A percentile compares a stretch with the other conserved stretches of the same genome.
Evolutionary conservation across 257 asterid species (phyloP).

Genomic region (Solanum commersonii): DNA sequence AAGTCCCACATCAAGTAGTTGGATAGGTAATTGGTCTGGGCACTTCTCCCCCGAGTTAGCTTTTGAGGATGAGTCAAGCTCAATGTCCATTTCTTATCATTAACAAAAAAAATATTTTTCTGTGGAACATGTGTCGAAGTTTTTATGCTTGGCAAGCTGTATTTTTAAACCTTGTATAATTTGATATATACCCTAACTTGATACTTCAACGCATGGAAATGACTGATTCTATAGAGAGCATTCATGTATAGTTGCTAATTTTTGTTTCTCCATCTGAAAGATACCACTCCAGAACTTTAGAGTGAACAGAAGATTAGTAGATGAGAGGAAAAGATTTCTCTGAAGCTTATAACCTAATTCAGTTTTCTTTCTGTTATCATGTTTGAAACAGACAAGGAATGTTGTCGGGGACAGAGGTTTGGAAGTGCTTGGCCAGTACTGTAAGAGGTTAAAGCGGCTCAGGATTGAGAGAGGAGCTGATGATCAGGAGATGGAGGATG

Average conservation of each 20-base stretch:
- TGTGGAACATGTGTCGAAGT: background rate
- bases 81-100: background rate
- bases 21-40: background rate
- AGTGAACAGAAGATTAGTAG: background rate
- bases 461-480: constrained; percentile 63
- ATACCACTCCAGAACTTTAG: background rate
- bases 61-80: background rate
- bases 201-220: background rate
- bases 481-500: constrained; percentile 58
- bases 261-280: background rate
- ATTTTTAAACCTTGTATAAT: background rate
- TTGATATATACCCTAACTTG: background rate
- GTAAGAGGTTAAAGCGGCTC: constrained; percentile 52
- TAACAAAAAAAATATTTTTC: background rate
- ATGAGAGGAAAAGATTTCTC: background rate
- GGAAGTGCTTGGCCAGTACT: constrained; percentile 49
- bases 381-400: constrained; percentile 49
- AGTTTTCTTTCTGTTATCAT: background rate
- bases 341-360: background rate
- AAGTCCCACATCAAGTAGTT: background rate
- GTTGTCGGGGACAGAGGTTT: constrained; percentile 85
- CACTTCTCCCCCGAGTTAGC: background rate
- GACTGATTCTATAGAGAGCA: background rate
- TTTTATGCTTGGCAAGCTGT: background rate
- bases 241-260: background rate